Percentiles rank a stretch among this genome's conserved stretches.
Conservation (phyloP, 148 eudicot species). For the Rhododendron simsii region DNA sequence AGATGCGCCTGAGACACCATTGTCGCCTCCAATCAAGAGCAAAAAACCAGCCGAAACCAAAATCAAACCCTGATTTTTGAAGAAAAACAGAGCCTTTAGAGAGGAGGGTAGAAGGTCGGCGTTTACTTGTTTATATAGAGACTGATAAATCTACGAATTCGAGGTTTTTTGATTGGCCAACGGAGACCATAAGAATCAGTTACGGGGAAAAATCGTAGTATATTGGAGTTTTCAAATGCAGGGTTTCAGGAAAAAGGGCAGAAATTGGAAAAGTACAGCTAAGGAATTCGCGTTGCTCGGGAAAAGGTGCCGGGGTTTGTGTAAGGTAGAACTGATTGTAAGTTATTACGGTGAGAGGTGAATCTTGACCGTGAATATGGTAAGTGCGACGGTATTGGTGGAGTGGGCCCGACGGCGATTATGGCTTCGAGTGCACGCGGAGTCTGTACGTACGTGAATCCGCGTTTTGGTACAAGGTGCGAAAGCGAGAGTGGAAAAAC, state of each 20-base stretch:
- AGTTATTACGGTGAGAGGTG: background rate
- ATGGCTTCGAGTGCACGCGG: background rate
- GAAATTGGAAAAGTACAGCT: background rate
- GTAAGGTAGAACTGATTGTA: background rate
- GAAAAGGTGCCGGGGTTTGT: background rate
- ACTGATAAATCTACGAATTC: background rate
- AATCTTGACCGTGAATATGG: background rate
- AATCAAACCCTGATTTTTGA: background rate
- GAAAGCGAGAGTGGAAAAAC: too few species aligned
- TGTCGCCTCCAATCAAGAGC: slow-evolving; percentile 1
- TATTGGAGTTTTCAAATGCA: too few species aligned
- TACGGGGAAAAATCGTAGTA: background rate
- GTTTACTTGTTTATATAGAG: background rate
- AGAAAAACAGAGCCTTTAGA: background rate
- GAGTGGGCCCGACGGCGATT: background rate
- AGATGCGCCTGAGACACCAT: slow-evolving; percentile 54
- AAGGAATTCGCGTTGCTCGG: background rate
- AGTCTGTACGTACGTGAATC: too few species aligned
- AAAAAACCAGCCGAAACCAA: background rate
- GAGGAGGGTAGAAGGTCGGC: background rate
- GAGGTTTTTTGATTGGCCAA: background rate
- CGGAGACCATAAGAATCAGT: background rate
- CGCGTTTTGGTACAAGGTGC: too few species aligned
- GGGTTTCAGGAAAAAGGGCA: background rate
- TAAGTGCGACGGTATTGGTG: background rate